phyloP scores from a whole-genome alignment of 768 basidiomycete species.

The Lactarius hatsudake region DNA sequence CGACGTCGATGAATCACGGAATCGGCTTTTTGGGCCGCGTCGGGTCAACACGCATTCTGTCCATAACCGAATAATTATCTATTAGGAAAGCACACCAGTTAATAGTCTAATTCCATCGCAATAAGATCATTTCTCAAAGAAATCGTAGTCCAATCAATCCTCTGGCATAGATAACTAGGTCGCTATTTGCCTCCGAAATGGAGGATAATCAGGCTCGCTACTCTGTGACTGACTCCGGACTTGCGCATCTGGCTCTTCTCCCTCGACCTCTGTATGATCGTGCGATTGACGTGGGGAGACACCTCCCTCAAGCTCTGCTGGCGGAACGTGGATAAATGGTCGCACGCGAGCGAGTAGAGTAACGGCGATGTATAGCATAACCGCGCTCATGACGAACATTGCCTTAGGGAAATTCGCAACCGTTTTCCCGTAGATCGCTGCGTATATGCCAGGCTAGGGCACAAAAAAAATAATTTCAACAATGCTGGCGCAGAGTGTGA shows the following conservation, averaged over 20 bases:
- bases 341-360: conserved; percentile 24
- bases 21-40: background rate
- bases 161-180: conserved; percentile 9
- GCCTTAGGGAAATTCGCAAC: conserved; percentile 26
- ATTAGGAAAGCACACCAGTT: background rate
- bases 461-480: background rate
- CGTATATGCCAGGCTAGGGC: conserved; percentile 27
- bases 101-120: background rate
- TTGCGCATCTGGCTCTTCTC: background rate
- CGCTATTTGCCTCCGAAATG: background rate
- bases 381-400: conserved; percentile 25
- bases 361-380: conserved; percentile 23
- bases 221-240: background rate
- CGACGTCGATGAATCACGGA: background rate
- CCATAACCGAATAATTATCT: background rate
- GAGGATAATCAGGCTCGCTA: background rate
- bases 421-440: conserved; percentile 24
- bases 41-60: background rate
- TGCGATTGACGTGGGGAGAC: background rate
- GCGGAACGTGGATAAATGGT: conserved; percentile 24
- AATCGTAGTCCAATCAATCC: conserved; percentile 8
- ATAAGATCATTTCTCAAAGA: background rate
- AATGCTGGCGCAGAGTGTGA: background rate
- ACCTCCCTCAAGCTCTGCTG: conserved; percentile 11
- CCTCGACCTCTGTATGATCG: background rate